These are phyloP conservation scores for Raffaelea arxii DNA, from an alignment of 2,329 filamentous ascomycete species.

Conservation along the genomic window DNA sequence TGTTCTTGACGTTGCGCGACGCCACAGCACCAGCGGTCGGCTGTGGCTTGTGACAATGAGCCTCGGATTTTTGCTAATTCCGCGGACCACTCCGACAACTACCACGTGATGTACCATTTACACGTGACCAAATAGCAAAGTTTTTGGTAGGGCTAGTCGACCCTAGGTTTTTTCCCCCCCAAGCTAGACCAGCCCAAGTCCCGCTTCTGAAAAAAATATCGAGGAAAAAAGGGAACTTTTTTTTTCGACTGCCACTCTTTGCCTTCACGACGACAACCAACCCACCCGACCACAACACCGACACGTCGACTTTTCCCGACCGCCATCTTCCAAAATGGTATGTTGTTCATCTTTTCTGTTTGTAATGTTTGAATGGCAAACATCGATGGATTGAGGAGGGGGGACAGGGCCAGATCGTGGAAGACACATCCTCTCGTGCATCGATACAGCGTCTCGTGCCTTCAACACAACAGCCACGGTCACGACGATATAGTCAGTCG, in stretches of 20 bases:
- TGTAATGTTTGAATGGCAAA: not conserved
- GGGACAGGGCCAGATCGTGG: too few species aligned
- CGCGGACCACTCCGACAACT: not conserved
- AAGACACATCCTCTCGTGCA: too few species aligned
- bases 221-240: slow-evolving; percentile 7
- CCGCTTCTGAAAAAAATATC: slow-evolving; percentile 8
- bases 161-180: slow-evolving; percentile 12
- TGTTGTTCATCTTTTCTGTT: not conserved
- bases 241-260: slow-evolving; percentile 14
- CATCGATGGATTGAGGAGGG: too few species aligned
- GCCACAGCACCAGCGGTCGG: too few species aligned
- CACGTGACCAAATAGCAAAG: too few species aligned
- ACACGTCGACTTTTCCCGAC: slow-evolving; percentile 8
- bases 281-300: slow-evolving; percentile 10
- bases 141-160: slow-evolving; percentile 11
- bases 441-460: too few species aligned
- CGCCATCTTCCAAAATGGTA: slow-evolving; percentile 11
- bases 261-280: slow-evolving; percentile 9
- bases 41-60: not conserved
- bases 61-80: not conserved
- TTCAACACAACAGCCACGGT: too few species aligned
- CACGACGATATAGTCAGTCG: too few species aligned
- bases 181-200: slow-evolving; percentile 6
- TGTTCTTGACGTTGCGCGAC: too few species aligned
- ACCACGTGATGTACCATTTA: not conserved